Conservation (phyloP, 2,329 filamentous ascomycete species). For the Akanthomyces lecanii region DNA sequence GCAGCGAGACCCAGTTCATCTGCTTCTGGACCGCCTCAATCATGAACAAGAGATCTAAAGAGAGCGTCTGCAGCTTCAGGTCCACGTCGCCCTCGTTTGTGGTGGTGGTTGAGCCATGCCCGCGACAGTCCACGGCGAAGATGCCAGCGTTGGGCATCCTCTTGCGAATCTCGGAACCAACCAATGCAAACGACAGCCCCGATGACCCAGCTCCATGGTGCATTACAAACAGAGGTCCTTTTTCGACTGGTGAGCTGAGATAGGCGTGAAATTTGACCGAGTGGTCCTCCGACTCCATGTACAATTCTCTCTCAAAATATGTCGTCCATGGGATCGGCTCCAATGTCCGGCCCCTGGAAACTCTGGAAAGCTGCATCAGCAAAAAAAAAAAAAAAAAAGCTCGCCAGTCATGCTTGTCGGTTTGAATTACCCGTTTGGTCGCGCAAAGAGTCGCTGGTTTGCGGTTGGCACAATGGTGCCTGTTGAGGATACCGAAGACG, state of each 20-base stretch:
- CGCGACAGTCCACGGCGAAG: slow-evolving; percentile 78
- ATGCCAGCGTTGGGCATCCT: slow-evolving; percentile 76
- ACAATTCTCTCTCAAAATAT: slow-evolving; percentile 87
- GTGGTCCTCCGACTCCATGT: slow-evolving; percentile 50
- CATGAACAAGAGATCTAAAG: slow-evolving; percentile 66
- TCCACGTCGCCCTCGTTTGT: slow-evolving; percentile 46
- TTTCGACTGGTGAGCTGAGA: slow-evolving; percentile 71
- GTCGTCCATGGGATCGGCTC: slow-evolving; percentile 78
- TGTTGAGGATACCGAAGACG: slow-evolving; percentile 76
- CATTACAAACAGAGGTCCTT: slow-evolving; percentile 81
- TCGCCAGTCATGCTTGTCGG: not conserved
- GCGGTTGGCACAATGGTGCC: slow-evolving; percentile 84
- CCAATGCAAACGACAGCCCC: slow-evolving; percentile 82
- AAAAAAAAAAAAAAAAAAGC: not conserved
- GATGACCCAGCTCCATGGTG: slow-evolving; percentile 95
- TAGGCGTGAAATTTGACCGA: slow-evolving; percentile 76
- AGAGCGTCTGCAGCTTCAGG: slow-evolving; percentile 68
- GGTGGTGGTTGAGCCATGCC: slow-evolving; percentile 71
- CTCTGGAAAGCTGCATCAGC: slow-evolving; percentile 30
- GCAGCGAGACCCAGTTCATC: slow-evolving; percentile 70
- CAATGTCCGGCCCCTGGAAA: slow-evolving; percentile 49
- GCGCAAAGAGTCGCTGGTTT: slow-evolving; percentile 68
- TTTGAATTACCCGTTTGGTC: slow-evolving; percentile 55
- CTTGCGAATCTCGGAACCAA: slow-evolving; percentile 72
- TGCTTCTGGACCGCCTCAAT: slow-evolving; percentile 61